phyloP scores from a whole-genome alignment of 441 rosid species.

The Kokia cookei region DNA sequence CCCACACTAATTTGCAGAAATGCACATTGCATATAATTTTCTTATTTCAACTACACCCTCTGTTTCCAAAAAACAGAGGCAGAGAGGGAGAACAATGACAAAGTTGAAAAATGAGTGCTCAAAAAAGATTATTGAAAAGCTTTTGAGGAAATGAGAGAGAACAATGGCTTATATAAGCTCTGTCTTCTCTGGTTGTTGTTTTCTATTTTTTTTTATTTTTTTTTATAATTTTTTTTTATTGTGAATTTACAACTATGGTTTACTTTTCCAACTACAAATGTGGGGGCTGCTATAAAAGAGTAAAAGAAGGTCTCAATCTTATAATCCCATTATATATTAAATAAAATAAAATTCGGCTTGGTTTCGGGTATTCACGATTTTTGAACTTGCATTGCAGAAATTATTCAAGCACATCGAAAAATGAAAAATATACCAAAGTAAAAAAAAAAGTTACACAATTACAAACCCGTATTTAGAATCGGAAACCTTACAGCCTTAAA shows the following conservation, averaged over 20 bases:
- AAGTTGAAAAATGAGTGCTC: neutral
- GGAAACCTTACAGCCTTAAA: too few species aligned
- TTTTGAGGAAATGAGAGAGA: conserved; percentile 12
- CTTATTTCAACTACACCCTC: neutral
- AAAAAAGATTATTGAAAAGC: neutral
- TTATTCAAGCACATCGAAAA: too few species aligned
- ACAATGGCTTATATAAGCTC: conserved; percentile 36
- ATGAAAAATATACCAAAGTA: too few species aligned
- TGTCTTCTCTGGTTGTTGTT: neutral
- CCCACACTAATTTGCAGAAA: neutral
- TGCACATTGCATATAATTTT: conserved; percentile 13
- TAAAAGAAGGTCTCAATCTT: too few species aligned
- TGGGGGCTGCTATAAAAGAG: neutral
- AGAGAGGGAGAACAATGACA: neutral
- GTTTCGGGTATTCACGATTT: too few species aligned
- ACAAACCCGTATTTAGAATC: too few species aligned
- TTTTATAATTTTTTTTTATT: neutral
- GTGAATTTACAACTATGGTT: neutral
- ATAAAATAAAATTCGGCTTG: too few species aligned
- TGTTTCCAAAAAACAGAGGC: conserved; percentile 26
- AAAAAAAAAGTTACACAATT: too few species aligned
- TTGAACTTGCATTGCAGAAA: too few species aligned
- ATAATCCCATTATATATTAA: too few species aligned
- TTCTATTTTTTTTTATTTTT: neutral
- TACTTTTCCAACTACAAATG: neutral